phyloP scores from a whole-genome alignment of 768 basidiomycete species.

The Coprinopsis marcescibilis region DNA sequence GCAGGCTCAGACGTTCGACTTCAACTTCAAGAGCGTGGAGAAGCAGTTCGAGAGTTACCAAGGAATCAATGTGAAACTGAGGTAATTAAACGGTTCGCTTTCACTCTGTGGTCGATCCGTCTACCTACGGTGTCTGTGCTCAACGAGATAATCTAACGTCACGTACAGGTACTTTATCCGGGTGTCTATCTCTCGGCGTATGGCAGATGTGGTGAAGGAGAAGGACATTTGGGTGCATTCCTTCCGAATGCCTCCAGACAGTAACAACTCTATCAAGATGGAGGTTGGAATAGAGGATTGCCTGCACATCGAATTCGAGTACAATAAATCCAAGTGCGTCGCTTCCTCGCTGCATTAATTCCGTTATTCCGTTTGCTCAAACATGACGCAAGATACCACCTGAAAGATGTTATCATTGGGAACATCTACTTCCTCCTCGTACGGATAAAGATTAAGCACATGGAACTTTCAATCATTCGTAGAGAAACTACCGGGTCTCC shows the following conservation, averaged over 20 bases:
- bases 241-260: conserved; percentile 97
- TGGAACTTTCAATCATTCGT: conserved; percentile 97
- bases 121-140: neutral
- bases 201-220: conserved; percentile 93
- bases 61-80: conserved; percentile 95
- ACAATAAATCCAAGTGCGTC: conserved; percentile 96
- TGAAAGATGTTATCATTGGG: conserved; percentile 98
- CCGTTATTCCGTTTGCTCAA: no score
- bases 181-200: conserved; percentile 82
- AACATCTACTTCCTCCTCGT: conserved; percentile 99
- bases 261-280: conserved; percentile 99
- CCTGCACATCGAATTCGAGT: conserved; percentile 98
- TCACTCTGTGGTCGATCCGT: neutral
- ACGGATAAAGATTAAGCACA: conserved; percentile 99
- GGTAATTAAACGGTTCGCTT: conserved; percentile 45
- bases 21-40: conserved; percentile 98
- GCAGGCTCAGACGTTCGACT: conserved; percentile 93
- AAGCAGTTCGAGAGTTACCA: conserved; percentile 98
- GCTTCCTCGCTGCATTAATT: conserved; percentile 10
- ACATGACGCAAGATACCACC: conserved; percentile 73
- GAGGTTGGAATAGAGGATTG: conserved; percentile 99
- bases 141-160: neutral
- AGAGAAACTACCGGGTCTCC: conserved; percentile 95
- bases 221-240: conserved; percentile 97
- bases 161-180: conserved; percentile 79